Evolutionary conservation across 345 rosid genomes (phyloP).

Genomic region (Acer saccharum): DNA sequence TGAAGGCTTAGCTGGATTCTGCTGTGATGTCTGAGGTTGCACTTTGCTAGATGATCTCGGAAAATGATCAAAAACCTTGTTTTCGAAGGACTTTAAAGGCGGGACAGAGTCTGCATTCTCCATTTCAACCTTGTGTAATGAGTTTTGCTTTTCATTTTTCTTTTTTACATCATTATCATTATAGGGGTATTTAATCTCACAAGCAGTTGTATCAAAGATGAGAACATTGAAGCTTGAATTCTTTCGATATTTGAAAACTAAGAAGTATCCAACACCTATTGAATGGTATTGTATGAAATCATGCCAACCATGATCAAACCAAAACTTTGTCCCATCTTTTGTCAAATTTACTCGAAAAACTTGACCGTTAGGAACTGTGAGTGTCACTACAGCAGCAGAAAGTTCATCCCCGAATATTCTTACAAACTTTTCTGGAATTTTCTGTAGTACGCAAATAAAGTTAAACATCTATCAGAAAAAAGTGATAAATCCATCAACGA

Average conservation of each 20-base stretch:
- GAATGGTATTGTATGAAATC: slow-evolving; percentile 40
- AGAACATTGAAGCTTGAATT: slow-evolving; percentile 35
- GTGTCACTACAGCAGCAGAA: slow-evolving; percentile 31
- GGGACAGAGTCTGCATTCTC: slow-evolving; percentile 16
- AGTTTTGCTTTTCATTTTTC: no score
- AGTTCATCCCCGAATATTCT: slow-evolving; percentile 39
- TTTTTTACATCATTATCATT: neutral
- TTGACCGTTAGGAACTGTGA: slow-evolving; percentile 36
- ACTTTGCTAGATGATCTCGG: slow-evolving; percentile 15
- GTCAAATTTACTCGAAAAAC: slow-evolving; percentile 40
- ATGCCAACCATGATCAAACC: slow-evolving; percentile 50
- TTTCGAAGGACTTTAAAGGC: slow-evolving; percentile 10
- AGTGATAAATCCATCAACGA: neutral
- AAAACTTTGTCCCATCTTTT: slow-evolving; percentile 27
- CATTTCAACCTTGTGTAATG: no score
- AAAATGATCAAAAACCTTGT: slow-evolving; percentile 14
- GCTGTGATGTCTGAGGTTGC: slow-evolving; percentile 8
- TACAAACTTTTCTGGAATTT: slow-evolving; percentile 40
- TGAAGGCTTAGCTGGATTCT: slow-evolving; percentile 14
- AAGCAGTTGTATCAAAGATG: slow-evolving; percentile 36
- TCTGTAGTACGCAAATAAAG: slow-evolving; percentile 24
- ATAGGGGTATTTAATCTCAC: slow-evolving; percentile 39
- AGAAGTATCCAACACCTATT: slow-evolving; percentile 31
- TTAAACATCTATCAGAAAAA: neutral
- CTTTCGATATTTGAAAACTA: slow-evolving; percentile 43